Evolutionary conservation across 192 early-diverging fungal genomes (phyloP).

Genomic region (Phlyctochytrium arcticum): DNA sequence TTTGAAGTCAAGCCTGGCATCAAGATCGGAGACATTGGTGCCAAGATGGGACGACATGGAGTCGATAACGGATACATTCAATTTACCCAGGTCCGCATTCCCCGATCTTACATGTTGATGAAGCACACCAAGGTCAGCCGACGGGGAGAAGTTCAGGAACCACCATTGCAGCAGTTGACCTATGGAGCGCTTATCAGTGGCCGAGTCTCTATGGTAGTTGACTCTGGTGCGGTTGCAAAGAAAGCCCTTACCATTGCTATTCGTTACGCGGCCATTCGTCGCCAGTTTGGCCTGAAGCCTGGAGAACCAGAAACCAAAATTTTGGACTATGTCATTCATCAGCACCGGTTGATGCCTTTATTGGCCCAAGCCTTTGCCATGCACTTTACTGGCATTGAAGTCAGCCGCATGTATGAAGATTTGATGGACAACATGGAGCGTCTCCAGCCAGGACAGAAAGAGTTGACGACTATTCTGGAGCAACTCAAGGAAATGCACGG

Average conservation of each 20-base stretch:
- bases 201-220: conserved; percentile 77
- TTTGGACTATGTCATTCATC: conserved; percentile 91
- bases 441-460: conserved; percentile 58
- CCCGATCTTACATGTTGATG: conserved; percentile 87
- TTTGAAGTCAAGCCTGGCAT: conserved; percentile 77
- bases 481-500: conserved; percentile 88
- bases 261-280: conserved; percentile 86
- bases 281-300: conserved; percentile 73
- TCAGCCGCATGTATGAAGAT: conserved; percentile 67
- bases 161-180: conserved; percentile 75
- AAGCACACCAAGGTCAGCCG: conserved; percentile 84
- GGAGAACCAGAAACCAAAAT: conserved; percentile 78
- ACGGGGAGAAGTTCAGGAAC: conserved; percentile 74
- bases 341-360: conserved; percentile 88
- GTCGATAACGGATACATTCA: conserved; percentile 91
- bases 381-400: conserved; percentile 85
- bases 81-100: conserved; percentile 88
- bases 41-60: conserved; percentile 90
- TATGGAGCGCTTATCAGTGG: conserved; percentile 80
- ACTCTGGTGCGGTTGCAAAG: conserved; percentile 82
- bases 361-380: conserved; percentile 87
- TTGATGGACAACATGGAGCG: conserved; percentile 75
- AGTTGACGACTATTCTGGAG: conserved; percentile 62
- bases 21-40: conserved; percentile 87
- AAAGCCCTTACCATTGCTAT: conserved; percentile 87